phyloP scores from a whole-genome alignment of 805 yeast species.

The Starmerella potacharoeniae region DNA sequence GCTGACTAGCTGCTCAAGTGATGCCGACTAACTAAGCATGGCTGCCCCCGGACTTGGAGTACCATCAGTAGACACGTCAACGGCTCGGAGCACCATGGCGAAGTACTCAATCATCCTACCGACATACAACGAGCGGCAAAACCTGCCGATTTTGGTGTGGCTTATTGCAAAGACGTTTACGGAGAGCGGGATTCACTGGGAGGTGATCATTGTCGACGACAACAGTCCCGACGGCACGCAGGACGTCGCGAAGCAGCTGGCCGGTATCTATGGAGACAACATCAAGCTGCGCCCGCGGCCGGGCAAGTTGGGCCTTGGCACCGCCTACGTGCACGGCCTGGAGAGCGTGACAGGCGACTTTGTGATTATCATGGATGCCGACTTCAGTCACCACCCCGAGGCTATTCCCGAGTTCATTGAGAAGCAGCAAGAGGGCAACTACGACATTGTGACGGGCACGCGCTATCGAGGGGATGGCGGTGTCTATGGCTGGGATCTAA shows the following conservation, averaged over 20 bases:
- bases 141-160: constrained; percentile 58
- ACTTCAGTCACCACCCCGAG: constrained; percentile 63
- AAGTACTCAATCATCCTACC: constrained; percentile 69
- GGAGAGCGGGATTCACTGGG: constrained; percentile 53
- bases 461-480: constrained; percentile 75
- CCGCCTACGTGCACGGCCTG: constrained; percentile 71
- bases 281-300: constrained; percentile 59
- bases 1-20: not conserved
- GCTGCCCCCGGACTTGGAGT: not conserved
- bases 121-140: constrained; percentile 63
- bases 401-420: constrained; percentile 66
- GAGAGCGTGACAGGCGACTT: constrained; percentile 60
- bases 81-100: constrained; percentile 17
- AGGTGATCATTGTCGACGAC: constrained; percentile 65
- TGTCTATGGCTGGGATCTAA: constrained; percentile 74
- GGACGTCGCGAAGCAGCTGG: constrained; percentile 32
- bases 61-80: not conserved
- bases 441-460: constrained; percentile 41
- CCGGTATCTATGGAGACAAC: constrained; percentile 45
- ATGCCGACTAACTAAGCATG: not conserved
- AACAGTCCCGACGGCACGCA: constrained; percentile 77
- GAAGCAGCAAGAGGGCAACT: constrained; percentile 38
- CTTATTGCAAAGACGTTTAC: constrained; percentile 57
- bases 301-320: constrained; percentile 68
- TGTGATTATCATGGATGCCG: constrained; percentile 77